Base-by-base conservation (phyloP, 192 early-diverging fungal species). In the Lobosporangium transversale region DNA sequence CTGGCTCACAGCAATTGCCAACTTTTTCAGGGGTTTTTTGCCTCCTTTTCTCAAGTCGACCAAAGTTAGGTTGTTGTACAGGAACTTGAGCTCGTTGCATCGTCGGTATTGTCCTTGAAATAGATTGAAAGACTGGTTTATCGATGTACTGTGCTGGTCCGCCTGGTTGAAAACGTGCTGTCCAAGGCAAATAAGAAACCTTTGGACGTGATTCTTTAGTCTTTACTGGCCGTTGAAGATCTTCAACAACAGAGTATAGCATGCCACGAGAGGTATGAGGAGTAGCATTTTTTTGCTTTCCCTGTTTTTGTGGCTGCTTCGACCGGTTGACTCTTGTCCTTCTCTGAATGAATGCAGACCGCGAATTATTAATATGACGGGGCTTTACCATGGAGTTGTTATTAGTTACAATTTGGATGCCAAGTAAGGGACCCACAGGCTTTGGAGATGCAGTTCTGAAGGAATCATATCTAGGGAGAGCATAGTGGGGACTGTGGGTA, bases 71-170 rank as follows among this genome's bases (percentile, higher is more conserved):
- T n/a, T n/a, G n/a, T n/a, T n/a, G n/a, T n/a, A n/a, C n/a, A n/a
- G n/a, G n/a, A n/a, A n/a, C n/a, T n/a, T n/a, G n/a, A n/a, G n/a
- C n/a, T n/a, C n/a, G n/a, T n/a, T n/a, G n/a, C n/a, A n/a, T n/a
- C n/a, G n/a, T n/a, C n/a, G n/a, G n/a, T n/a, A n/a, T n/a, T n/a
- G n/a, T 31, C n/a, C 5, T 8, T 7, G 37, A 40, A 2, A 27
- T 18, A 6, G 33, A 27, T 11, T 43, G 21, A 37, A 71, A 71
- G 11, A 55, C 18, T 8, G 69, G 69, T 51, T 57, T 62, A 48
- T 63, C 60, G 32, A 71, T 35, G 42, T 55, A 26, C 37, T 71
- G 69, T 8, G 69, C 60, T 26, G 20, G 58, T 21, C 23, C 37
- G 14, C 37, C 37, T 10, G 37, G 37, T 40, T 40, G 37, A 40